These are phyloP conservation scores for Tolypocladium inflatum DNA, from an alignment of 2,329 filamentous ascomycete genomes.

Conservation along the genomic window DNA sequence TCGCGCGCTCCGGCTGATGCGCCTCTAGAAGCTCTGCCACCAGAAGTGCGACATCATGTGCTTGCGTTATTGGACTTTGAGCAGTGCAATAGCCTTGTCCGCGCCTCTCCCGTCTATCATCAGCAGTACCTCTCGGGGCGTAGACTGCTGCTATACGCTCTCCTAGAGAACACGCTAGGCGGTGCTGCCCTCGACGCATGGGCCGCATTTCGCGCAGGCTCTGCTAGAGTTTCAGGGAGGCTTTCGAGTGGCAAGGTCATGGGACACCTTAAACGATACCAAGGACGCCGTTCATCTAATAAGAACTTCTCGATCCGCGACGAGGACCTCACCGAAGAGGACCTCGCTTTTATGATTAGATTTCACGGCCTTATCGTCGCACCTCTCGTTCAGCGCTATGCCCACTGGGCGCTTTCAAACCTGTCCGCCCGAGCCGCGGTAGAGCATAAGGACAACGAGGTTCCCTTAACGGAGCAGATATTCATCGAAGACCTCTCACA, in stretches of 20 bases:
- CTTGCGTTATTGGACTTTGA: background rate
- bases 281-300: background rate
- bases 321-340: background rate
- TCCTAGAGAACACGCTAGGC: background rate
- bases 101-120: background rate
- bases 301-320: background rate
- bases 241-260: background rate
- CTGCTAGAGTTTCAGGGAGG: background rate
- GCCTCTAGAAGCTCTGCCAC: background rate
- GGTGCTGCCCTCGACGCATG: background rate
- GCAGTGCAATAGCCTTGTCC: background rate
- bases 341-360: background rate
- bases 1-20: background rate
- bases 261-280: background rate
- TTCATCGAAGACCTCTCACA: background rate
- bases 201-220: background rate
- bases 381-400: background rate
- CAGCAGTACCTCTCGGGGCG: background rate
- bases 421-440: background rate
- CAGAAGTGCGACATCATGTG: background rate
- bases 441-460: background rate
- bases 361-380: background rate
- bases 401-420: background rate
- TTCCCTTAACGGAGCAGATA: background rate
- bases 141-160: background rate